Percentiles rank a stretch among this genome's conserved stretches.
Conservation (phyloP, 331 rosid genomes). For the Malus hybrid region DNA sequence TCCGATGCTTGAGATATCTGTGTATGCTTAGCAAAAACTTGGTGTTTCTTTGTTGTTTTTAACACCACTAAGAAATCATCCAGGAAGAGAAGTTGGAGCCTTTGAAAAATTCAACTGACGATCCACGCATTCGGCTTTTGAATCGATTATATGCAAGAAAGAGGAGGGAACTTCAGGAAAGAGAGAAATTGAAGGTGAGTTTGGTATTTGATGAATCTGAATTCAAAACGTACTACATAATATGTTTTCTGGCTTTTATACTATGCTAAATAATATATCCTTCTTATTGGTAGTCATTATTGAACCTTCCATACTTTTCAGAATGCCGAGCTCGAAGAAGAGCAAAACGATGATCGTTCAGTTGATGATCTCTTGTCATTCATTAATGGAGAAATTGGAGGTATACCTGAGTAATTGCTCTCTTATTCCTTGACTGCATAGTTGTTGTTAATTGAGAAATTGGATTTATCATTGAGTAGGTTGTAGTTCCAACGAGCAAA, state of each 20-base stretch:
- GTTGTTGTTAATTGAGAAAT: too few species aligned
- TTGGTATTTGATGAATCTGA: conserved; percentile 10
- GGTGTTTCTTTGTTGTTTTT: conserved; percentile 4
- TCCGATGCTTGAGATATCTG: conserved; percentile 14
- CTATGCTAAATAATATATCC: background rate
- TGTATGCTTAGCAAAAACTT: background rate
- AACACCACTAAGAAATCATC: background rate
- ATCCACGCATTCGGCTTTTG: conserved; percentile 81
- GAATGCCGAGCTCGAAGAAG: conserved; percentile 67
- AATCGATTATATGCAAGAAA: conserved; percentile 80
- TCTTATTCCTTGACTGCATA: too few species aligned
- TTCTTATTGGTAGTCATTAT: background rate
- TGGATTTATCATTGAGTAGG: too few species aligned
- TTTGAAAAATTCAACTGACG: conserved; percentile 67
- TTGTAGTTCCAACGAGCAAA: too few species aligned
- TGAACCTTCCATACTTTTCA: conserved; percentile 19
- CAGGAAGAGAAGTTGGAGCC: conserved; percentile 96
- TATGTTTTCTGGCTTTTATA: background rate
- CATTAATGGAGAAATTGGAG: too few species aligned
- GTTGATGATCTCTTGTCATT: conserved; percentile 84
- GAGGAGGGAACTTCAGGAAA: conserved; percentile 73
- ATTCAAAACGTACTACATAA: background rate
- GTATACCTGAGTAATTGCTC: too few species aligned
- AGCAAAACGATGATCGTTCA: conserved; percentile 72
- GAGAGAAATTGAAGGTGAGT: conserved; percentile 63